Conservation (phyloP, 2,329 filamentous ascomycete genomes). For the Venturia pyrina region DNA sequence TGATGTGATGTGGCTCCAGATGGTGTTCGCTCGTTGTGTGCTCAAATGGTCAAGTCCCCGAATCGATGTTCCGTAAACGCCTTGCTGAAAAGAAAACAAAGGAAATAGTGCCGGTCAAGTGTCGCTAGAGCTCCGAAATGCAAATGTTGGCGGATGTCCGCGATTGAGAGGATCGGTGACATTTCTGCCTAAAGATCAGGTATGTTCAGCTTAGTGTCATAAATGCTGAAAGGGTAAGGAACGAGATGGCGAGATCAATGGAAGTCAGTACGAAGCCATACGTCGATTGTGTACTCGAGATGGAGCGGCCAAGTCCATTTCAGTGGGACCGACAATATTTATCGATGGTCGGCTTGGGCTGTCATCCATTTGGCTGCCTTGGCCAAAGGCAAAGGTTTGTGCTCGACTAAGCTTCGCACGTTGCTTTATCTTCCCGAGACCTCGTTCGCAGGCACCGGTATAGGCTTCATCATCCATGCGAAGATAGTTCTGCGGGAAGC, state of each 20-base stretch:
- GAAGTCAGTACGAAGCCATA: conserved; percentile 17
- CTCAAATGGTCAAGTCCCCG: conserved; percentile 1
- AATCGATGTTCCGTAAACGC: background rate
- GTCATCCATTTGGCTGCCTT: conserved; percentile 55
- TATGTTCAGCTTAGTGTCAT: background rate
- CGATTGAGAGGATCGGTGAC: background rate
- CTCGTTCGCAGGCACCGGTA: conserved; percentile 84
- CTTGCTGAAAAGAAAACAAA: conserved; percentile 4
- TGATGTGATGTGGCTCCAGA: conserved; percentile 10
- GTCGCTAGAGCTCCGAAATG: conserved; percentile 6
- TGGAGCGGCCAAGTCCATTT: conserved; percentile 20
- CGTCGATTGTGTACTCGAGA: conserved; percentile 15
- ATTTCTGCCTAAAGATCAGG: background rate
- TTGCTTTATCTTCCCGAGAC: conserved; percentile 86
- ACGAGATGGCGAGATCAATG: conserved; percentile 22
- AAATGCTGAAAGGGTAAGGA: background rate
- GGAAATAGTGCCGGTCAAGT: conserved; percentile 7
- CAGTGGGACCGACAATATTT: conserved; percentile 22
- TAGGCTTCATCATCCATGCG: conserved; percentile 93
- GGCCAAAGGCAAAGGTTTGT: conserved; percentile 90
- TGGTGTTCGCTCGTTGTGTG: conserved; percentile 3
- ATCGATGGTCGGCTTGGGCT: conserved; percentile 37
- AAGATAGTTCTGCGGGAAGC: conserved; percentile 91
- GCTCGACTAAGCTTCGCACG: conserved; percentile 77
- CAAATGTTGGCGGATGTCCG: conserved; percentile 1